Percentiles rank a stretch among this genome's conserved stretches.
Evolutionary conservation across 805 yeast species (phyloP).

Genomic region (Pichia nanzhaoensis): DNA sequence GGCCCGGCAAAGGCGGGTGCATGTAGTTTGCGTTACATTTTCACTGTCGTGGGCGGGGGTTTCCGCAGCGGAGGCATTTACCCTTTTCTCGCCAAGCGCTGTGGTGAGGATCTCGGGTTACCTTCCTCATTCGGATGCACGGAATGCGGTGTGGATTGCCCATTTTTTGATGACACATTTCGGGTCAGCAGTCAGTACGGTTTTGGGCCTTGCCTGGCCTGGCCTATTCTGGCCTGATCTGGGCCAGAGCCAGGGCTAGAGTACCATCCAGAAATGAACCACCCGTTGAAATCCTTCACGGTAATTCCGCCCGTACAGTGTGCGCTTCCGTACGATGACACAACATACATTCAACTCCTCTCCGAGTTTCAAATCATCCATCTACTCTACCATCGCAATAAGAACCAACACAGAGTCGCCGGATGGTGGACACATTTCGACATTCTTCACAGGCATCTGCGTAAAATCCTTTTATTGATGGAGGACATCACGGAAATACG

Average conservation of each 20-base stretch:
- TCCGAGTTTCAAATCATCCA: constrained; percentile 56
- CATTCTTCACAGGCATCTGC: constrained; percentile 50
- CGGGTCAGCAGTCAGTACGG: too few relatives aligned
- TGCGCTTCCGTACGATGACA: background rate
- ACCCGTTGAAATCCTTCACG: constrained; percentile 1
- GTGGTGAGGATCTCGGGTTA: too few relatives aligned
- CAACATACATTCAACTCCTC: constrained; percentile 12
- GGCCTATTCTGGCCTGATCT: background rate
- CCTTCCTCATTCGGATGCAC: too few relatives aligned
- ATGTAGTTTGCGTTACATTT: too few relatives aligned
- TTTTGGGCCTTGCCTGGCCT: background rate
- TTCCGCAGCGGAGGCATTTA: too few relatives aligned
- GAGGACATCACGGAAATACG: constrained; percentile 22
- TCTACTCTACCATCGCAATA: constrained; percentile 61
- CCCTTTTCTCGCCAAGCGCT: too few relatives aligned
- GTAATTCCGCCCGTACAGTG: background rate
- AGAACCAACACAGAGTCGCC: constrained; percentile 68
- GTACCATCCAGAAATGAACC: background rate
- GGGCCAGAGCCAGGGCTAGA: background rate
- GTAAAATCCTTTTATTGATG: constrained; percentile 33
- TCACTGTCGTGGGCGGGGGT: too few relatives aligned
- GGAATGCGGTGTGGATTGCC: too few relatives aligned
- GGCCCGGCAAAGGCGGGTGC: too few relatives aligned
- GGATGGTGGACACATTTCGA: constrained; percentile 73
- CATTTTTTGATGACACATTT: too few relatives aligned